Evolutionary conservation across 2,329 filamentous ascomycete genomes (phyloP).

Genomic region (Talaromyces albobiverticillius): DNA sequence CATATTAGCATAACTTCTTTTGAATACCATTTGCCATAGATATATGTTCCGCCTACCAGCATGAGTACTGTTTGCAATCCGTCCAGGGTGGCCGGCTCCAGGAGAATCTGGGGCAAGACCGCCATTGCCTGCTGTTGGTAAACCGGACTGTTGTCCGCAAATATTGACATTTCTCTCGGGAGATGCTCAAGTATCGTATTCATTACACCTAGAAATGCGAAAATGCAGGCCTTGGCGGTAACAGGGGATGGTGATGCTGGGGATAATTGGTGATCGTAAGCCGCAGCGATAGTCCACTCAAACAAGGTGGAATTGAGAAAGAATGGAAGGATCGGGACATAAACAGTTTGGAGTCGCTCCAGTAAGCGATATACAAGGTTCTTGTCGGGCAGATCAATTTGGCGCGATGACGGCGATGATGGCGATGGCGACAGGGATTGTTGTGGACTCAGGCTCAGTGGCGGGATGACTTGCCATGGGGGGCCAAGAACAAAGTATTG

Average conservation of each 20-base stretch:
- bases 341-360: conserved; percentile 20
- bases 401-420: no score
- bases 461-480: conserved; percentile 28
- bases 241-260: conserved; percentile 24
- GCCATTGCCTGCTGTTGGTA: no score
- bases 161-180: no score
- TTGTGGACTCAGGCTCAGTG: conserved; percentile 15
- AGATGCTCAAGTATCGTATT: conserved; percentile 20
- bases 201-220: conserved; percentile 47
- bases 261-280: conserved; percentile 36
- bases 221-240: conserved; percentile 47
- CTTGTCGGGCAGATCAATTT: no score
- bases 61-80: conserved; percentile 48
- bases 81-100: conserved; percentile 32
- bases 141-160: no score
- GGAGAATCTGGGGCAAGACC: no score
- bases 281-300: conserved; percentile 41
- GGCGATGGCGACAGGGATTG: conserved; percentile 15
- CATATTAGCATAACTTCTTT: conserved; percentile 25
- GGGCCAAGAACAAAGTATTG: conserved; percentile 25
- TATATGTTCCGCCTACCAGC: conserved; percentile 39
- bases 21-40: background rate
- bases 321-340: conserved; percentile 16
- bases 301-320: background rate
- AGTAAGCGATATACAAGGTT: conserved; percentile 17